Conservation (phyloP, 208 protist genomes). For the Leishmania guyanensis region DNA sequence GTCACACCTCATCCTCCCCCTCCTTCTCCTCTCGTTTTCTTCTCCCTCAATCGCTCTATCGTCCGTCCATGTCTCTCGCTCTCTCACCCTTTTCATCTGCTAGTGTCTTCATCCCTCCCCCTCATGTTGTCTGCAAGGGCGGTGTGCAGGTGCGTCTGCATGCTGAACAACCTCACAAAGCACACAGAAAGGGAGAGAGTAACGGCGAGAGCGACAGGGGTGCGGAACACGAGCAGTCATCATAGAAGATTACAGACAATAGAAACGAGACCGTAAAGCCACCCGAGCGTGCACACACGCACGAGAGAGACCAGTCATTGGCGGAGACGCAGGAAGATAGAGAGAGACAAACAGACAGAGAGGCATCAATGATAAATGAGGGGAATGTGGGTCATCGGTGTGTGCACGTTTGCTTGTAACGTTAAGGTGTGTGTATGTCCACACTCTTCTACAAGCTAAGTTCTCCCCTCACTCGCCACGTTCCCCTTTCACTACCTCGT, state of each 20-base stretch:
- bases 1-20: too few relatives aligned
- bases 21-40: too few relatives aligned
- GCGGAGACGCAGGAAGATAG: not conserved
- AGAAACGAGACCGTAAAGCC: not conserved
- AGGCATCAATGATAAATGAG: not conserved
- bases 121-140: too few relatives aligned
- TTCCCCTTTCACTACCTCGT: not conserved
- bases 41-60: too few relatives aligned
- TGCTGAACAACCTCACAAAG: slow-evolving; percentile 1
- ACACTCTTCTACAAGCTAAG: not conserved
- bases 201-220: slow-evolving; percentile 7
- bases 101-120: too few relatives aligned
- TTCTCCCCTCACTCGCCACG: not conserved
- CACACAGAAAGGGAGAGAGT: slow-evolving; percentile 13
- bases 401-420: not conserved
- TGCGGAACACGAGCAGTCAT: too few relatives aligned
- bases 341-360: not conserved
- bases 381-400: not conserved
- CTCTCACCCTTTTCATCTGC: too few relatives aligned
- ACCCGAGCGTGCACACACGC: not conserved
- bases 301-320: not conserved
- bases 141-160: too few relatives aligned
- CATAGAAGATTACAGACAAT: not conserved
- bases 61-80: too few relatives aligned
- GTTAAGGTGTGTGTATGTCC: not conserved